Evolutionary conservation across 305 asterid species (phyloP).

Genomic region (Solanum chacoense): DNA sequence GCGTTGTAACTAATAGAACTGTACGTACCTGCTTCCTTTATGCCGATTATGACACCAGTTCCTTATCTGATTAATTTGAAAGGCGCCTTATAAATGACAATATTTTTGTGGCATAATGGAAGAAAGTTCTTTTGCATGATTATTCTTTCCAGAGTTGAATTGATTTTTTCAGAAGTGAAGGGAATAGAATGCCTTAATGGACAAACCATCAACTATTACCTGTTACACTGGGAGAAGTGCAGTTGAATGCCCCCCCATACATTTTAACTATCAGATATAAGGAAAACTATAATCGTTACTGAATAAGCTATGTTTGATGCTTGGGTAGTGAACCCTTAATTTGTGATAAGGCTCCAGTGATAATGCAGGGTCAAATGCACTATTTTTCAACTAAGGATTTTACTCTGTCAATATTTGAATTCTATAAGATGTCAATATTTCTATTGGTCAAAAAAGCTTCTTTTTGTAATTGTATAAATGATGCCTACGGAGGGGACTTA

Average conservation of each 20-base stretch:
- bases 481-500: no score
- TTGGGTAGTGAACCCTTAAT: not conserved
- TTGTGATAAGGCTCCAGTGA: not conserved
- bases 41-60: constrained; percentile 10
- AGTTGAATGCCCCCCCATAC: not conserved
- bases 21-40: constrained; percentile 51
- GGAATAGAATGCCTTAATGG: not conserved
- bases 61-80: not conserved
- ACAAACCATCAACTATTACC: not conserved
- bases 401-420: not conserved
- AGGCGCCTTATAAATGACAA: not conserved
- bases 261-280: not conserved
- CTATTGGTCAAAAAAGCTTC: not conserved
- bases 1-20: constrained; percentile 91
- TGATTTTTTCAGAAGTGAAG: not conserved
- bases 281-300: not conserved
- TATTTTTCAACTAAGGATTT: not conserved
- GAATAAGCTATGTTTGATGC: not conserved
- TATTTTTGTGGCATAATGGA: not conserved
- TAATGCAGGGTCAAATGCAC: not conserved
- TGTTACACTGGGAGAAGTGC: not conserved
- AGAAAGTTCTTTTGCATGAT: not conserved
- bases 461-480: not conserved
- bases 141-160: not conserved
- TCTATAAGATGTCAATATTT: not conserved